Evolutionary conservation across 116 monocot genomes (phyloP).

Genomic region (Trichopus zeylanicus): DNA sequence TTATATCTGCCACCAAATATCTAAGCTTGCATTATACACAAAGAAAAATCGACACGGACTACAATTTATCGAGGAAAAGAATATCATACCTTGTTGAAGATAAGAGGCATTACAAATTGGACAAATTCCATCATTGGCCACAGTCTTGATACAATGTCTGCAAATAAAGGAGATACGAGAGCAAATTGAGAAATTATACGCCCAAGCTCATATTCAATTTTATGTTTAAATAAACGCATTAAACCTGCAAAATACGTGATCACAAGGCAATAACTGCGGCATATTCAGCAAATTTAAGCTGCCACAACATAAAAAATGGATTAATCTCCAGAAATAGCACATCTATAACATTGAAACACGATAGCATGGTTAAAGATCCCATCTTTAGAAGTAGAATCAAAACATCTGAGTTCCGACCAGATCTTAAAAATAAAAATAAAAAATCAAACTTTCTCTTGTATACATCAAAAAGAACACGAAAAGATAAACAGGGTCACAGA

Average conservation of each 20-base stretch:
- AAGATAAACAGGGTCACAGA: background rate
- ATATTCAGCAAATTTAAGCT: constrained; percentile 64
- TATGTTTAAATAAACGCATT: constrained; percentile 1
- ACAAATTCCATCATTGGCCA: constrained; percentile 23
- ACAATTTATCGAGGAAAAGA: background rate
- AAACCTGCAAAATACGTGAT: constrained; percentile 86
- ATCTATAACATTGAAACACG: background rate
- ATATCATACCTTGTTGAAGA: constrained; percentile 43
- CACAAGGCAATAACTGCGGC: constrained; percentile 64
- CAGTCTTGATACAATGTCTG: constrained; percentile 47
- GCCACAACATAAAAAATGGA: constrained; percentile 20
- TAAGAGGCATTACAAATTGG: constrained; percentile 38
- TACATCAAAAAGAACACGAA: background rate
- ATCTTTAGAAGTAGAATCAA: background rate
- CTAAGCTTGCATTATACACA: background rate
- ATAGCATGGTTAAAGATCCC: background rate
- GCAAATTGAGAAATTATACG: background rate
- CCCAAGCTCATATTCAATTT: background rate
- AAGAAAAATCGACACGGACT: background rate
- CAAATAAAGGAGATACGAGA: constrained; percentile 2
- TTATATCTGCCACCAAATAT: constrained; percentile 41
- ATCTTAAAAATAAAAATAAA: background rate
- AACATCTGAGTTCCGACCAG: background rate
- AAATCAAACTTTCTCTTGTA: background rate
- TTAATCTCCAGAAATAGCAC: background rate